phyloP scores from a whole-genome alignment of 1,284 basidiomycete genomes.

The Schizophyllum amplum region DNA sequence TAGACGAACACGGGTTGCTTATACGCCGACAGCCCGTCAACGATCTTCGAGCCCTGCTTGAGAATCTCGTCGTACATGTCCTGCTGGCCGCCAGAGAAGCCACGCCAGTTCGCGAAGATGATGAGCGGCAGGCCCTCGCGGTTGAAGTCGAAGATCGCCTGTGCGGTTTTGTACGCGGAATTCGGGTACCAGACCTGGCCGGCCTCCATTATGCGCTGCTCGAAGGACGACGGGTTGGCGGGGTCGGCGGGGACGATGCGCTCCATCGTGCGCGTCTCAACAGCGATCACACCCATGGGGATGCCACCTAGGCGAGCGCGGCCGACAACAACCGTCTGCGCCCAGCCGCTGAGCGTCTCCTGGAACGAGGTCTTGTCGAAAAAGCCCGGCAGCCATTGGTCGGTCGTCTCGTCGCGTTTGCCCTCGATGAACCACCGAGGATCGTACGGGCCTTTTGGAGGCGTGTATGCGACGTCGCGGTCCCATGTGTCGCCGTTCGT shows the following conservation, averaged over 20 bases:
- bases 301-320: constrained; percentile 96
- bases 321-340: constrained; percentile 96
- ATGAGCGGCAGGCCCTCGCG: constrained; percentile 95
- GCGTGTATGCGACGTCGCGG: constrained; percentile 84
- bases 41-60: constrained; percentile 95
- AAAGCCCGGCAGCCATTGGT: constrained; percentile 81
- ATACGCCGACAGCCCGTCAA: constrained; percentile 95
- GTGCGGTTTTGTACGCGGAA: constrained; percentile 99
- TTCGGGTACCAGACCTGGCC: constrained; percentile 99
- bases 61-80: constrained; percentile 97
- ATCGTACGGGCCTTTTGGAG: constrained; percentile 94
- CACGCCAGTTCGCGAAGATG: constrained; percentile 99
- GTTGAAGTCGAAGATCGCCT: constrained; percentile 98
- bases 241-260: constrained; percentile 96
- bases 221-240: constrained; percentile 96
- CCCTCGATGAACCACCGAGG: constrained; percentile 98
- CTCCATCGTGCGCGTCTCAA: constrained; percentile 97
- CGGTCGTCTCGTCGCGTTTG: constrained; percentile 76
- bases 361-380: constrained; percentile 97
- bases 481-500: constrained; percentile 80
- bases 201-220: constrained; percentile 97
- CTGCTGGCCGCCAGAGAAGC: constrained; percentile 98
- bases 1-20: constrained; percentile 99
- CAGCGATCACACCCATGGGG: constrained; percentile 96
- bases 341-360: constrained; percentile 94